These are phyloP conservation scores for Sarocladium strictum DNA, from an alignment of 2,329 filamentous ascomycete genomes.

Conservation along the genomic window DNA sequence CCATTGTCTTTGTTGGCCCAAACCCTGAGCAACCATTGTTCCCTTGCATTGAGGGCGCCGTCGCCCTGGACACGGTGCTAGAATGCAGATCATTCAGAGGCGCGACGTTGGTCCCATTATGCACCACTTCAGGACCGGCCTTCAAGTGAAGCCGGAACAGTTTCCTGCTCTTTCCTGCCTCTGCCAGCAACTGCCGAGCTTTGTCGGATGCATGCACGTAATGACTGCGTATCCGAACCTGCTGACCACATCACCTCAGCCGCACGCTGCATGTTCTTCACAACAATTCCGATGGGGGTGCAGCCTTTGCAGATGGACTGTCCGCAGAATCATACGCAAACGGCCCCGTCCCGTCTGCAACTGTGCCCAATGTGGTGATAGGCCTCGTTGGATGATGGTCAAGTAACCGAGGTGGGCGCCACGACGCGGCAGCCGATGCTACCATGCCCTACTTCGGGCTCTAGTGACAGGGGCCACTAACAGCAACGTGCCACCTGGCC, in stretches of 20 bases:
- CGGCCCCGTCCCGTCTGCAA: not conserved
- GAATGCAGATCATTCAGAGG: not conserved
- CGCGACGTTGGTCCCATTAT: not conserved
- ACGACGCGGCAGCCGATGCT: not conserved
- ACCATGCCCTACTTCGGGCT: not conserved
- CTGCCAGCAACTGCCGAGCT: not conserved
- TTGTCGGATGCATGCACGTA: not conserved
- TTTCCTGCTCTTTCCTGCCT: not conserved
- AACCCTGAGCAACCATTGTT: not conserved
- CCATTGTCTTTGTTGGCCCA: not conserved
- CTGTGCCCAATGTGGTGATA: not conserved
- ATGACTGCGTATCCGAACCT: not conserved
- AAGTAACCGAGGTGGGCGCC: not conserved
- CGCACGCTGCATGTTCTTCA: not conserved
- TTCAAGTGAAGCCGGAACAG: too few species aligned
- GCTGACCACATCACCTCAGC: not conserved
- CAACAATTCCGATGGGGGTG: not conserved
- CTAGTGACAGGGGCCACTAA: not conserved
- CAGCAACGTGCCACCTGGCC: not conserved
- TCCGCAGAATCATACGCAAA: not conserved
- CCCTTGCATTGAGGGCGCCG: constrained; percentile 4
- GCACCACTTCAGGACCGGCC: not conserved
- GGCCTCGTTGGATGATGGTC: not conserved
- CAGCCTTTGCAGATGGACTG: not conserved
- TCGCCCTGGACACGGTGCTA: constrained; percentile 1